phyloP scores from a whole-genome alignment of 164 flowering plant genomes.

The Malania oleifera region DNA sequence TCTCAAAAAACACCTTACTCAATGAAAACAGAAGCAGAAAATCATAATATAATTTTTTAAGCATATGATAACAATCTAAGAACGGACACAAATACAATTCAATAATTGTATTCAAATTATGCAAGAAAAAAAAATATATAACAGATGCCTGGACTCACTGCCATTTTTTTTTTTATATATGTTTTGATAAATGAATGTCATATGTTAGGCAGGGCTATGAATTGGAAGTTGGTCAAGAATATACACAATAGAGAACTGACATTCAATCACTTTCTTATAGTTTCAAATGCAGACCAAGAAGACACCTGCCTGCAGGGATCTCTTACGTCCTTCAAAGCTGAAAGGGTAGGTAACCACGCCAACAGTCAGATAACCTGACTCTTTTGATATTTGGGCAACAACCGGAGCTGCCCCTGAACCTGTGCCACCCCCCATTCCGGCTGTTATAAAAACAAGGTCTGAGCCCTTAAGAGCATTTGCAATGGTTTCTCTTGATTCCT shows the following conservation, averaged over 20 bases:
- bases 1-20: too few relatives aligned
- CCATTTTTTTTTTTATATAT: too few relatives aligned
- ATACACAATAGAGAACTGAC: not conserved
- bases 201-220: not conserved
- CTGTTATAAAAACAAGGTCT: constrained; percentile 94
- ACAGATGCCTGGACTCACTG: too few relatives aligned
- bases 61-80: too few relatives aligned
- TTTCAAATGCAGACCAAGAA: constrained; percentile 5
- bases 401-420: constrained; percentile 99
- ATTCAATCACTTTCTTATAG: not conserved
- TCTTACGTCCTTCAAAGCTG: constrained; percentile 98
- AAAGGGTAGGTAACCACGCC: constrained; percentile 98
- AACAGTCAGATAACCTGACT: constrained; percentile 95
- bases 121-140: not conserved
- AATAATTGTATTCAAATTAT: not conserved
- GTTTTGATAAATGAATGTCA: too few relatives aligned
- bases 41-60: too few relatives aligned
- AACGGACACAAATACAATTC: not conserved
- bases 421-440: constrained; percentile 99
- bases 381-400: constrained; percentile 90
- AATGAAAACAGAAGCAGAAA: too few relatives aligned
- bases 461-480: constrained; percentile 86
- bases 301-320: constrained; percentile 81
- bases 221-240: not conserved
- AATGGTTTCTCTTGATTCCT: constrained; percentile 91